phyloP scores from a whole-genome alignment of 768 basidiomycete species.

The Hygrophoropsis aurantiaca region DNA sequence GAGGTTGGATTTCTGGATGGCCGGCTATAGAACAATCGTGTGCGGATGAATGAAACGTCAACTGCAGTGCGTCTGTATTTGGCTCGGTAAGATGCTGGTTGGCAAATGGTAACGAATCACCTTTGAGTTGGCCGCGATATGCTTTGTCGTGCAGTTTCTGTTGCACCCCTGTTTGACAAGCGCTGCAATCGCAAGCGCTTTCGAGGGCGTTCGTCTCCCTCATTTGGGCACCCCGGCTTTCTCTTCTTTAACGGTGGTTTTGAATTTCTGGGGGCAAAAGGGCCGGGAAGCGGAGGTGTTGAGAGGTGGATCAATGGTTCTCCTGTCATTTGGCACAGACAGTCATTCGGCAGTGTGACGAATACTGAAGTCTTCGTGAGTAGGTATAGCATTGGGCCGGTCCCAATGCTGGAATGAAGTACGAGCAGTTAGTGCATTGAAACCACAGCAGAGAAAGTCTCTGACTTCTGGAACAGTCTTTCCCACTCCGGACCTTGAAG shows the following conservation, averaged over 20 bases:
- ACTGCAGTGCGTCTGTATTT: constrained; percentile 42
- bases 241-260: constrained; percentile 14
- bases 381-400: constrained; percentile 74
- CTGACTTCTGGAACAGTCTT: constrained; percentile 57
- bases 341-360: constrained; percentile 76
- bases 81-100: constrained; percentile 3
- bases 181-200: constrained; percentile 26
- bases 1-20: constrained; percentile 53
- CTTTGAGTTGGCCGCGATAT: constrained; percentile 16
- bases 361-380: constrained; percentile 77
- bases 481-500: constrained; percentile 70
- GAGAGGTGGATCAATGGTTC: constrained; percentile 54
- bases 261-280: constrained; percentile 6
- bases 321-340: constrained; percentile 82
- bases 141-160: constrained; percentile 5
- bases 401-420: constrained; percentile 59
- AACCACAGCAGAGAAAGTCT: background rate
- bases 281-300: constrained; percentile 16
- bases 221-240: constrained; percentile 17
- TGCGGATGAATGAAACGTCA: constrained; percentile 52
- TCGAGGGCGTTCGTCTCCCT: constrained; percentile 16
- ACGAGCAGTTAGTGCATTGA: background rate
- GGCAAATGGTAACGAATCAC: constrained; percentile 4
- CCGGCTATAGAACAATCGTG: constrained; percentile 67
- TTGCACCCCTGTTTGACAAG: background rate